These are phyloP conservation scores for Gracilariopsis chorda DNA, from an alignment of 23 red algal genomes.

Conservation along the genomic window DNA sequence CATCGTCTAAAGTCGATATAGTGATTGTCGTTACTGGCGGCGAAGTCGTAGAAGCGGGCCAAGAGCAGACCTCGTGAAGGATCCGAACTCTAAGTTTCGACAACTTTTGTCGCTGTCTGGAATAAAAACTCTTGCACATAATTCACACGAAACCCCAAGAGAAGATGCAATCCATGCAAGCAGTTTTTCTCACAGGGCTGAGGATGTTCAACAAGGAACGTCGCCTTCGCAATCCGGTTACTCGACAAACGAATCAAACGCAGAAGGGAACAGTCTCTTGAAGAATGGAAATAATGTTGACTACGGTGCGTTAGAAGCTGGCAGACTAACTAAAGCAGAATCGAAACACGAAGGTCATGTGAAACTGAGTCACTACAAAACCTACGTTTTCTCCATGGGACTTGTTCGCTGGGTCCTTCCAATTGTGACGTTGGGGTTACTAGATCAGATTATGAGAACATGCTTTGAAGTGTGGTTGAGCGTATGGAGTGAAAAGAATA, in stretches of 20 bases:
- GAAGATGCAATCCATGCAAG: too few species aligned
- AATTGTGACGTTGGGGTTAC: background rate
- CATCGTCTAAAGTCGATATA: conserved; percentile 44
- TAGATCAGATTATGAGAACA: background rate
- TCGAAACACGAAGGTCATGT: conserved; percentile 31
- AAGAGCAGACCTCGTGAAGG: background rate
- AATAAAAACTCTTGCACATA: too few species aligned
- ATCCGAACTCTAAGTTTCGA: conserved; percentile 42
- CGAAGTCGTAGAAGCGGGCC: conserved; percentile 34
- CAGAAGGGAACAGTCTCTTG: background rate
- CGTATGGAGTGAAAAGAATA: conserved; percentile 25
- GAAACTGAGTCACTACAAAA: background rate
- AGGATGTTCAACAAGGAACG: too few species aligned
- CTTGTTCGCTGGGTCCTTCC: conserved; percentile 28
- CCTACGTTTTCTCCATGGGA: conserved; percentile 12
- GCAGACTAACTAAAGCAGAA: conserved; percentile 1
- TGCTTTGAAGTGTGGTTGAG: conserved; percentile 34
- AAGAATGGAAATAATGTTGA: background rate
- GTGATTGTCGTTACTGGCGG: conserved; percentile 52
- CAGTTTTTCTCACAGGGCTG: too few species aligned
- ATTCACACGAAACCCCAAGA: too few species aligned
- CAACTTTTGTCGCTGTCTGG: conserved; percentile 14
- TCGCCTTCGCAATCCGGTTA: background rate
- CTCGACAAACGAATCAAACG: background rate
- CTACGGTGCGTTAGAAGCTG: conserved; percentile 18